Percentiles rank a stretch among this genome's conserved stretches.
Conservation (phyloP, 148 eudicot species). For the Spergularia marina region DNA sequence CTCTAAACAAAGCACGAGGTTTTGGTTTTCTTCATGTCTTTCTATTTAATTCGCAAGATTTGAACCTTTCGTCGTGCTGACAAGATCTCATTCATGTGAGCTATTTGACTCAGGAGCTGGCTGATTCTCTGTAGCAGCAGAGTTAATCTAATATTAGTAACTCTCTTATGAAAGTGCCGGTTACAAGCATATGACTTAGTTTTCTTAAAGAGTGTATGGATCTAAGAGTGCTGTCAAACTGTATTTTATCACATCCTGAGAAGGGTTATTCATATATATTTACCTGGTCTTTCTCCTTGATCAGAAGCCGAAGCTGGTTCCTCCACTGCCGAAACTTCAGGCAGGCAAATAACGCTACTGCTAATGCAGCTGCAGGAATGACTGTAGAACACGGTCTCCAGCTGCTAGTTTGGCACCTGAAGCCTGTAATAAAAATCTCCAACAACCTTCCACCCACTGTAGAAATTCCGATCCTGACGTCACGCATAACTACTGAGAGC, state of each 20-base stretch:
- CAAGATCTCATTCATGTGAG: constrained; percentile 60
- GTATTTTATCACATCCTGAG: not conserved
- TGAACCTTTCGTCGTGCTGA: constrained; percentile 51
- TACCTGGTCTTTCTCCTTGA: constrained; percentile 55
- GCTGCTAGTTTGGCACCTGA: not conserved
- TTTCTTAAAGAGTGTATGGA: not conserved
- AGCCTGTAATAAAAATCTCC: constrained; percentile 14
- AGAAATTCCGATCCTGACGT: constrained; percentile 20
- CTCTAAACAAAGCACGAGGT: not conserved
- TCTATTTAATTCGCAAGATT: constrained; percentile 43
- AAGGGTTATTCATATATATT: not conserved
- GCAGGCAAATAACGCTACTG: constrained; percentile 27
- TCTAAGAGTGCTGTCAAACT: not conserved
- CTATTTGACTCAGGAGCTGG: constrained; percentile 59
- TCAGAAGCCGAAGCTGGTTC: constrained; percentile 26
- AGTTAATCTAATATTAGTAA: constrained; percentile 11
- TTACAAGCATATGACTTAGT: not conserved
- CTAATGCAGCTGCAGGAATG: constrained; percentile 28
- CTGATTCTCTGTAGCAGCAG: constrained; percentile 55
- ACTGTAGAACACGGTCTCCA: constrained; percentile 11
- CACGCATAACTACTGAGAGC: constrained; percentile 8
- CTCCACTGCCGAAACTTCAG: constrained; percentile 38
- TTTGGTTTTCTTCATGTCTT: constrained; percentile 9
- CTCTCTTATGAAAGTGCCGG: not conserved
- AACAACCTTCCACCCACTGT: constrained; percentile 25